These are phyloP conservation scores for Excoecaria agallocha DNA, from an alignment of 345 rosid genomes.

Conservation along the genomic window DNA sequence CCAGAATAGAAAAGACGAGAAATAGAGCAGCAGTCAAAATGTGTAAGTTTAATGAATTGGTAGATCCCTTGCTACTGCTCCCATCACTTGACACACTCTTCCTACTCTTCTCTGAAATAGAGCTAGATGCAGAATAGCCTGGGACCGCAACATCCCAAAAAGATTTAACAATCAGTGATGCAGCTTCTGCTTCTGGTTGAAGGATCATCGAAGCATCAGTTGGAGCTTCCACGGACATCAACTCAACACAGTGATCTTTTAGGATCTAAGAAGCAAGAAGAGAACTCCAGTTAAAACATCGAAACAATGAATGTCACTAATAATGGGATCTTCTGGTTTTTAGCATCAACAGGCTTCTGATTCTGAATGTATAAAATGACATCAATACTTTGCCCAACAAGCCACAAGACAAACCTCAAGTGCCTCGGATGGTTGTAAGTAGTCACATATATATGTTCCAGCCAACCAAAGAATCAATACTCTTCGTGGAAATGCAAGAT, in stretches of 20 bases:
- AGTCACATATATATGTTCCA: slow-evolving; percentile 63
- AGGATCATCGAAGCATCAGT: slow-evolving; percentile 44
- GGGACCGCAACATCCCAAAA: slow-evolving; percentile 65
- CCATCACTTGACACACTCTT: slow-evolving; percentile 14
- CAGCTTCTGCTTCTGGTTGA: slow-evolving; percentile 60
- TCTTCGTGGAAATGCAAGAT: slow-evolving; percentile 68
- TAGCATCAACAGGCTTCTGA: background rate
- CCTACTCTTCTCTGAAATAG: slow-evolving; percentile 26
- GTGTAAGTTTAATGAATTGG: slow-evolving; percentile 22
- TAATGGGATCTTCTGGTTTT: background rate
- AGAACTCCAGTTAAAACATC: background rate
- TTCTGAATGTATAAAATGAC: background rate
- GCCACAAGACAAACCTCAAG: slow-evolving; percentile 54
- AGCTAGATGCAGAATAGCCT: slow-evolving; percentile 16
- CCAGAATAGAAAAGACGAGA: slow-evolving; percentile 48
- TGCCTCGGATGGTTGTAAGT: slow-evolving; percentile 69
- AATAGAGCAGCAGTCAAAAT: slow-evolving; percentile 46
- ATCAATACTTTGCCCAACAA: background rate
- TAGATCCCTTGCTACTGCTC: slow-evolving; percentile 16
- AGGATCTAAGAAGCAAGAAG: slow-evolving; percentile 44
- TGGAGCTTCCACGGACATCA: slow-evolving; percentile 69
- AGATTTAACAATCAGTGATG: slow-evolving; percentile 39
- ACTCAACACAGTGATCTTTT: slow-evolving; percentile 78
- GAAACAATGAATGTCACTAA: background rate
- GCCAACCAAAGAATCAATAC: slow-evolving; percentile 82